Evolutionary conservation across 768 basidiomycete genomes (phyloP).

Genomic region (Gloeopeniophorella convolvens): DNA sequence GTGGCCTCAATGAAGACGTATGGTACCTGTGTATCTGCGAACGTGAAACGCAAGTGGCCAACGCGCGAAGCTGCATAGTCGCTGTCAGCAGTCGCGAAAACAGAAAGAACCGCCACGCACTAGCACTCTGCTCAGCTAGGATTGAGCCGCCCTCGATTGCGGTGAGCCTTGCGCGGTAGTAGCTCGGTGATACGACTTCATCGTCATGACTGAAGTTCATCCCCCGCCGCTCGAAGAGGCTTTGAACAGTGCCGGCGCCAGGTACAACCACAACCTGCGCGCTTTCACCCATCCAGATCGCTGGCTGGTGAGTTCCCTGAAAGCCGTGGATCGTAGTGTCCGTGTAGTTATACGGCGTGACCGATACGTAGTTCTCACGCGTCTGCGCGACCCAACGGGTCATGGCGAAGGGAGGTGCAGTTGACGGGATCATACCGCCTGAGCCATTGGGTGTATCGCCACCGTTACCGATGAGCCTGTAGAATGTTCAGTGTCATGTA

Average conservation of each 20-base stretch:
- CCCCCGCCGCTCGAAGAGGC: slow-evolving; percentile 53
- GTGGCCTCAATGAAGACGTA: slow-evolving; percentile 65
- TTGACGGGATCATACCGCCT: slow-evolving; percentile 73
- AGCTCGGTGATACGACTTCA: slow-evolving; percentile 47
- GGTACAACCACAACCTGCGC: slow-evolving; percentile 57
- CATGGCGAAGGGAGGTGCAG: slow-evolving; percentile 80
- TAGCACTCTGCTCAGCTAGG: slow-evolving; percentile 53
- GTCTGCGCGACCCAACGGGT: slow-evolving; percentile 83
- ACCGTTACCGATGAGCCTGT: slow-evolving; percentile 64
- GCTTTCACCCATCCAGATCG: slow-evolving; percentile 87
- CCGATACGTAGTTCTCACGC: slow-evolving; percentile 66
- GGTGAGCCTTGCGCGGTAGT: slow-evolving; percentile 54
- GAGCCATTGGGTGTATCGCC: slow-evolving; percentile 64
- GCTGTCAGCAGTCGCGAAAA: neutral
- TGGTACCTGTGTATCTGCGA: slow-evolving; percentile 38
- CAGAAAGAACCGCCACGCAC: slow-evolving; percentile 33
- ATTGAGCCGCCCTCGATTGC: slow-evolving; percentile 47
- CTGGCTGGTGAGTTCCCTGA: slow-evolving; percentile 75
- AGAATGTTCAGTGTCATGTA: neutral
- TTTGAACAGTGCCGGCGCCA: slow-evolving; percentile 43
- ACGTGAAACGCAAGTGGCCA: slow-evolving; percentile 68
- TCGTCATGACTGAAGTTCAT: slow-evolving; percentile 43
- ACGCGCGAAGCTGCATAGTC: slow-evolving; percentile 55
- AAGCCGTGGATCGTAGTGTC: slow-evolving; percentile 61
- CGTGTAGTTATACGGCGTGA: slow-evolving; percentile 65